These are phyloP conservation scores for Pleurotus salmoneostramineus DNA, from an alignment of 768 basidiomycete genomes.

Conservation along the genomic window DNA sequence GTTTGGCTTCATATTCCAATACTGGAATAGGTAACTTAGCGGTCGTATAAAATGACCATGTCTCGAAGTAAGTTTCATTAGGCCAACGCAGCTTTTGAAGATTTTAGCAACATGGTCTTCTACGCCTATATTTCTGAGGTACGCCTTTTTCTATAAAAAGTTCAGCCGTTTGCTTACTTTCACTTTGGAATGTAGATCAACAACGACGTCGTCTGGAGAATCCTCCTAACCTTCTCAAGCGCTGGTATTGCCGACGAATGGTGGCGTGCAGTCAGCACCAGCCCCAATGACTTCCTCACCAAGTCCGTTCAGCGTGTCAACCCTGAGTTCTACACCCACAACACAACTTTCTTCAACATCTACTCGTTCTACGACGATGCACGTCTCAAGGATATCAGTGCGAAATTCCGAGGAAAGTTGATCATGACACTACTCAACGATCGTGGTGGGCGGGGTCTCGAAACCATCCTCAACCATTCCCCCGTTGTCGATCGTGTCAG, in stretches of 20 bases:
- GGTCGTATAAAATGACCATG: no score
- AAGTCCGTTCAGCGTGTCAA: neutral
- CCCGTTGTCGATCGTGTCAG: no score
- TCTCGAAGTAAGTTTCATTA: no score
- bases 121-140: neutral
- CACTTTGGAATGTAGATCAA: neutral
- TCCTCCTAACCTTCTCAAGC: neutral
- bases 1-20: no score
- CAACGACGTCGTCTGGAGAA: neutral
- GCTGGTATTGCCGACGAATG: neutral
- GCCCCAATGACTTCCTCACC: neutral
- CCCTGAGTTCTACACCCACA: neutral
- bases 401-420: neutral
- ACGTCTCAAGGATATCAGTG: neutral
- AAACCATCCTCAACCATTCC: no score
- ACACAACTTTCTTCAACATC: neutral
- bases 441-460: neutral
- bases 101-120: neutral
- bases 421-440: neutral
- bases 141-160: neutral
- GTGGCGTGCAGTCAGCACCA: neutral
- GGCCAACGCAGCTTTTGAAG: no score
- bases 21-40: no score
- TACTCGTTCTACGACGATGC: neutral
- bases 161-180: neutral